Base-by-base conservation (phyloP, 257 asterid species). In the Solanum medicagineum region DNA sequence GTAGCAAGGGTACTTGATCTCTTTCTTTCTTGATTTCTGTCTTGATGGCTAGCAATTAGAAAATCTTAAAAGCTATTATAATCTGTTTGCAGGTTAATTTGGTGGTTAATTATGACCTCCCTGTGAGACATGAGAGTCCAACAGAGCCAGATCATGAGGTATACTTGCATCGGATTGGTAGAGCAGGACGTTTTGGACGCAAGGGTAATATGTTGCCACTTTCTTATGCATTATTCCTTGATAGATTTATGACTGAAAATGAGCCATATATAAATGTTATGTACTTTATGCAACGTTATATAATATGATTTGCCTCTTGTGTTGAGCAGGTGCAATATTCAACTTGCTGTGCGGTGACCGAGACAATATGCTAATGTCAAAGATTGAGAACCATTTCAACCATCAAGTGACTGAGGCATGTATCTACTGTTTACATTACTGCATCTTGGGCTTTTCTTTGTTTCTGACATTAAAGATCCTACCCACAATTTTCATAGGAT, bases 181-280 rank as follows among this genome's bases (percentile, higher is more conserved):
- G 99, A 91, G 99, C 99, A 1, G 99, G 99, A 20, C 98, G 99
- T 70, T 97, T 97, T 90, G 99, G 99, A 47, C 98, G 98, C 88
- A 97, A 92, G 91, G 99, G 99, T 94, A 90, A 81, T 66, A 15
- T 51, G 47, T 49, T 51, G 40, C 22, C 63, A 24, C 83, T 51
- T 51, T 51, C 57, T 24, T 51, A 22, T 77, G 83, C 63, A 77
- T 77, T 22, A 15, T 77, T 77, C 83, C 83, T 57, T 20, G 65
- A 20, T 57, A 57, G 26, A 57, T 57, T 57, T 19, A 57, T 57
- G 63, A 5, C 47, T 77, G 63, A 17, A 49, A 51, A 77, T 51
- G 47, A 51, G 45, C 26, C 26, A 26, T 57, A 29, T 80, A 56
- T 51, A 7, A 20, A 47, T 69, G 53, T 10, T 57, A 47, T 10